Evolutionary conservation across 352 stramenopile species (phyloP).

Genomic region (Pythium chondricola): DNA sequence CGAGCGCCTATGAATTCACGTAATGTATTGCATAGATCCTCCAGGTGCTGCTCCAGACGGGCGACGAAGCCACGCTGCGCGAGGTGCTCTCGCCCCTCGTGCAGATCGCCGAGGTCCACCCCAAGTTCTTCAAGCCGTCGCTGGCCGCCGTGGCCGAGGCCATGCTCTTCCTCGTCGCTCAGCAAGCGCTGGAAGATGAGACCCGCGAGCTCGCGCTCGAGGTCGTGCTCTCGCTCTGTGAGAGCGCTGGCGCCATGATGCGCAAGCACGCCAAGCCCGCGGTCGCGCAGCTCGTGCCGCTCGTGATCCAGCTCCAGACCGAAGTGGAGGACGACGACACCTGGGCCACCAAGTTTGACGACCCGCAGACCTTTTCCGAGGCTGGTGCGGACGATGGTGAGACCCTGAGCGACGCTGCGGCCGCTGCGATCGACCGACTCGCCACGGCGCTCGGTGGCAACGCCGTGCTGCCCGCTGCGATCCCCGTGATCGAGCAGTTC

Average conservation of each 20-base stretch:
- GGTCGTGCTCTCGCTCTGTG: constrained; percentile 73
- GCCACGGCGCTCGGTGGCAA: constrained; percentile 63
- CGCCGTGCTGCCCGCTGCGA: constrained; percentile 66
- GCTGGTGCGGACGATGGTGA: constrained; percentile 52
- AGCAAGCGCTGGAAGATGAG: constrained; percentile 57
- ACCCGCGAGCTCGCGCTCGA: constrained; percentile 77
- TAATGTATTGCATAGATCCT: constrained; percentile 45
- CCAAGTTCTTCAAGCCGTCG: constrained; percentile 73
- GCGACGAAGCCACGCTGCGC: constrained; percentile 62
- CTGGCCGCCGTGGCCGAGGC: constrained; percentile 65
- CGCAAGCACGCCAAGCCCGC: constrained; percentile 61
- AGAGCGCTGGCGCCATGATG: constrained; percentile 77
- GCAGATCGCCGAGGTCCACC: constrained; percentile 70
- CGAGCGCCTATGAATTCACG: too few species aligned
- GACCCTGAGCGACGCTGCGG: constrained; percentile 62
- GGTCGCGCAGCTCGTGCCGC: constrained; percentile 58
- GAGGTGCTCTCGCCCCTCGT: constrained; percentile 69
- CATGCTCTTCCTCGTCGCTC: constrained; percentile 74
- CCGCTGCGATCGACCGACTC: constrained; percentile 72
- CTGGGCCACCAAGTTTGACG: constrained; percentile 75
- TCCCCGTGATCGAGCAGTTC: constrained; percentile 66
- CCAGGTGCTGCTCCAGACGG: constrained; percentile 44
- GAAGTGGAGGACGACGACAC: constrained; percentile 71
- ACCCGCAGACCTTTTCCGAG: constrained; percentile 71
- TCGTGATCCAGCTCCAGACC: constrained; percentile 75